Evolutionary conservation across 371 early-diverging fungal species (phyloP).

Genomic region (Lichtheimia hyalospora): DNA sequence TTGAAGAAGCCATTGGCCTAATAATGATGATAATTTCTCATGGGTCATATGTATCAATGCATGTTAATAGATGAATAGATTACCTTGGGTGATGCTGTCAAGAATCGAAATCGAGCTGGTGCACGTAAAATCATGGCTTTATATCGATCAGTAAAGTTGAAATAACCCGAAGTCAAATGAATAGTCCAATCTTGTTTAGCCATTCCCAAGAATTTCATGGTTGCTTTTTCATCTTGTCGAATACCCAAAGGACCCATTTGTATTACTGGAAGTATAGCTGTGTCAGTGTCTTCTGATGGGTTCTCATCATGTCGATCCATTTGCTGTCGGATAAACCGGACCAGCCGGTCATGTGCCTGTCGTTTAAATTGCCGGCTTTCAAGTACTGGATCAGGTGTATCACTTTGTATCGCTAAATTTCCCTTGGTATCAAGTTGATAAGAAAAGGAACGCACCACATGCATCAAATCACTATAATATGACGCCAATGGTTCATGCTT

Average conservation of each 20-base stretch:
- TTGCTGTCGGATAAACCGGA: slow-evolving; percentile 21
- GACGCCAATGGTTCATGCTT: slow-evolving; percentile 51
- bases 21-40: not conserved
- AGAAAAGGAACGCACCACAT: slow-evolving; percentile 65
- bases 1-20: slow-evolving; percentile 94
- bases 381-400: slow-evolving; percentile 64
- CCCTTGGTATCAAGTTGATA: slow-evolving; percentile 43
- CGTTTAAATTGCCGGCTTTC: slow-evolving; percentile 60
- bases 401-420: slow-evolving; percentile 22
- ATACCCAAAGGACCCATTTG: slow-evolving; percentile 88
- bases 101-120: slow-evolving; percentile 60
- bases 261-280: slow-evolving; percentile 79
- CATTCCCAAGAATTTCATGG: slow-evolving; percentile 59
- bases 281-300: slow-evolving; percentile 41
- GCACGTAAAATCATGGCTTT: slow-evolving; percentile 61
- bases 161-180: slow-evolving; percentile 89
- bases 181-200: slow-evolving; percentile 47
- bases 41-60: not conserved
- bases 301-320: not conserved
- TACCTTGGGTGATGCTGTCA: slow-evolving; percentile 89
- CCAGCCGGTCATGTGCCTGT: slow-evolving; percentile 51
- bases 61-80: not conserved
- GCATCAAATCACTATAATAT: slow-evolving; percentile 74
- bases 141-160: slow-evolving; percentile 82
- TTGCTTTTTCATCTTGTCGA: slow-evolving; percentile 74